Percentiles rank a stretch among this genome's conserved stretches.
These are phyloP conservation scores for Aspergillus japonicus DNA, from an alignment of 2,329 filamentous ascomycete species.

Conservation along the genomic window DNA sequence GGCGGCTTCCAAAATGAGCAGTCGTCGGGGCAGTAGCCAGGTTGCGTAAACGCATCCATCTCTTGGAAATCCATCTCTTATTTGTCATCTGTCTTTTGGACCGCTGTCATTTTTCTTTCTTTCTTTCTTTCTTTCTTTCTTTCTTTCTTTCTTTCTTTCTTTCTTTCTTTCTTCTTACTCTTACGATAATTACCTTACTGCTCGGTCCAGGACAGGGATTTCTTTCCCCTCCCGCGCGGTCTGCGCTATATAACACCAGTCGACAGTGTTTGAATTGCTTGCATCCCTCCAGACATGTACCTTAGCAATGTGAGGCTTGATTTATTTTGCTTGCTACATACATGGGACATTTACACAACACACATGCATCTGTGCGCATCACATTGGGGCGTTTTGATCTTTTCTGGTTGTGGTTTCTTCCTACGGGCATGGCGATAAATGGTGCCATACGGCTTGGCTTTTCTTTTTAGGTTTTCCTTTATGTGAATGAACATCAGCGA, in stretches of 20 bases:
- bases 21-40: constrained; percentile 32
- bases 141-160: too few relatives aligned
- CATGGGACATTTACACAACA: neutral
- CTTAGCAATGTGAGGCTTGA: neutral
- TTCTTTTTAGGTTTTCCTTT: neutral
- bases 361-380: neutral
- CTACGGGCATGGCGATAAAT: neutral
- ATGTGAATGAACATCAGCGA: too few relatives aligned
- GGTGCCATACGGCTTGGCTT: neutral
- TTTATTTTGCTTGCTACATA: neutral
- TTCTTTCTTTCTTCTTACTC: too few relatives aligned
- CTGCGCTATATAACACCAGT: neutral
- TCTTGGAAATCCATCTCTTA: constrained; percentile 1
- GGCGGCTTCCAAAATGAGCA: constrained; percentile 26
- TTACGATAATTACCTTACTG: neutral
- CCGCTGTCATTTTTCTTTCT: neutral
- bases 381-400: neutral
- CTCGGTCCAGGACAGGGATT: neutral
- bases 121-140: too few relatives aligned
- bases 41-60: constrained; percentile 19
- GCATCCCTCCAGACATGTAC: neutral
- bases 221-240: neutral
- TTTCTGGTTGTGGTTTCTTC: neutral
- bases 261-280: neutral
- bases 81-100: constrained; percentile 1